These are phyloP conservation scores for Hypoxylon sp. DNA, from an alignment of 2,329 filamentous ascomycete species.

Conservation along the genomic window DNA sequence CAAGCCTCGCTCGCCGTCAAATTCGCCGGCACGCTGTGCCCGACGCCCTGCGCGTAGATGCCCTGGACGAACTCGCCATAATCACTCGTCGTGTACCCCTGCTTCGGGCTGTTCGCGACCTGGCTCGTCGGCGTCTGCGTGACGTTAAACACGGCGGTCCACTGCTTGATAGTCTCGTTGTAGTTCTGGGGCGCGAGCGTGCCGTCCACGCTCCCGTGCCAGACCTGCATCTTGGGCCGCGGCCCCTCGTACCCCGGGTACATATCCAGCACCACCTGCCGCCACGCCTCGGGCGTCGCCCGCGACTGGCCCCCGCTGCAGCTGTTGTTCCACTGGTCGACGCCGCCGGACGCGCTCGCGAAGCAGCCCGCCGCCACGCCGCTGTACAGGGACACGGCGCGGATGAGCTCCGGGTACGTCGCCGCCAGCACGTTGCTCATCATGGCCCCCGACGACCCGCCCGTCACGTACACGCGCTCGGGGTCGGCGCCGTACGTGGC, in stretches of 20 bases:
- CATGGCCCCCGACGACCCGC: slow-evolving; percentile 53
- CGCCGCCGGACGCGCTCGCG: slow-evolving; percentile 53
- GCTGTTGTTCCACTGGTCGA: slow-evolving; percentile 62
- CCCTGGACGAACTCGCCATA: slow-evolving; percentile 54
- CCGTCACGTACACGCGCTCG: slow-evolving; percentile 52
- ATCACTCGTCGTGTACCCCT: slow-evolving; percentile 55
- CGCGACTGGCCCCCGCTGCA: slow-evolving; percentile 60
- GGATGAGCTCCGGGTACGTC: slow-evolving; percentile 58
- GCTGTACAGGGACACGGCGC: slow-evolving; percentile 54
- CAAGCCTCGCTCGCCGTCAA: slow-evolving; percentile 50
- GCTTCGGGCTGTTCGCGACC: slow-evolving; percentile 51
- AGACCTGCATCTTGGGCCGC: slow-evolving; percentile 68
- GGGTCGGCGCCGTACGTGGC: slow-evolving; percentile 49
- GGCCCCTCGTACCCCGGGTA: slow-evolving; percentile 63
- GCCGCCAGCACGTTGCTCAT: slow-evolving; percentile 58
- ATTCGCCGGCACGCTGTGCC: slow-evolving; percentile 51
- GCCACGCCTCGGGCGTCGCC: slow-evolving; percentile 61
- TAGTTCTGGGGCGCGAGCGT: slow-evolving; percentile 66
- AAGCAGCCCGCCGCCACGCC: slow-evolving; percentile 59
- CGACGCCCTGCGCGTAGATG: slow-evolving; percentile 52
- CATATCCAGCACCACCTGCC: slow-evolving; percentile 58
- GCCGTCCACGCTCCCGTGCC: slow-evolving; percentile 65
- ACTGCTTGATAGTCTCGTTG: slow-evolving; percentile 68
- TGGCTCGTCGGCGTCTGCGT: slow-evolving; percentile 49
- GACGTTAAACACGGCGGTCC: slow-evolving; percentile 62